Percentiles rank a stretch among this genome's conserved stretches.
These are phyloP conservation scores for Paramecium pentaurelia DNA, from an alignment of 73 alveolate genomes.

Conservation along the genomic window DNA sequence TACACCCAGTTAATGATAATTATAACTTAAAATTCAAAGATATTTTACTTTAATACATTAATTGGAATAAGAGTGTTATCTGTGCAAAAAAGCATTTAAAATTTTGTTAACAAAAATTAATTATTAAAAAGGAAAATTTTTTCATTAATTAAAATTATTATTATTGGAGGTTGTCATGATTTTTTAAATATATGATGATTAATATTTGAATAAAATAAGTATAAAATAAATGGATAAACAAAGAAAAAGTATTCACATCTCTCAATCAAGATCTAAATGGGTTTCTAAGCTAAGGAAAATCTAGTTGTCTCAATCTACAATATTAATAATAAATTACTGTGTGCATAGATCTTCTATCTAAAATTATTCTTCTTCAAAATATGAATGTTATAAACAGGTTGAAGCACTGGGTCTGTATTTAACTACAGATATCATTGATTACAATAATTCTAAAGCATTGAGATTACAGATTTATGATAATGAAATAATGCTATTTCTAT, in stretches of 20 bases:
- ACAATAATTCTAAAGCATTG: not conserved
- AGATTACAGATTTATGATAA: not conserved
- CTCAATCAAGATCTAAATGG: not conserved
- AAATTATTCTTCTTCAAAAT: conserved; percentile 11
- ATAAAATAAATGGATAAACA: not conserved
- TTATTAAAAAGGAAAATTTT: not conserved
- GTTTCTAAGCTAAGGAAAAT: not conserved
- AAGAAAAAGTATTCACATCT: not conserved
- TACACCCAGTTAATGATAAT: not conserved
- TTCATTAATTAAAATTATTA: not conserved
- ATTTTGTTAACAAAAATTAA: not conserved
- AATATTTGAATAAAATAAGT: not conserved
- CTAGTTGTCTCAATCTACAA: not conserved
- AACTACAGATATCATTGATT: not conserved
- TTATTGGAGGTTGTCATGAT: not conserved
- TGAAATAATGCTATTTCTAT: not conserved
- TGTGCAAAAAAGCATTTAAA: not conserved
- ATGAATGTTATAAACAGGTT: not conserved
- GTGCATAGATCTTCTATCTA: not conserved
- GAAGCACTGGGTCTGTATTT: not conserved
- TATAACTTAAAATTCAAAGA: no score
- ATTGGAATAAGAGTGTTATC: not conserved
- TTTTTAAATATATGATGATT: not conserved
- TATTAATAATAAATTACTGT: not conserved
- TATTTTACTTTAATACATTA: no score